phyloP scores from a whole-genome alignment of 768 basidiomycete genomes.

The Leucosporidium scottii region DNA sequence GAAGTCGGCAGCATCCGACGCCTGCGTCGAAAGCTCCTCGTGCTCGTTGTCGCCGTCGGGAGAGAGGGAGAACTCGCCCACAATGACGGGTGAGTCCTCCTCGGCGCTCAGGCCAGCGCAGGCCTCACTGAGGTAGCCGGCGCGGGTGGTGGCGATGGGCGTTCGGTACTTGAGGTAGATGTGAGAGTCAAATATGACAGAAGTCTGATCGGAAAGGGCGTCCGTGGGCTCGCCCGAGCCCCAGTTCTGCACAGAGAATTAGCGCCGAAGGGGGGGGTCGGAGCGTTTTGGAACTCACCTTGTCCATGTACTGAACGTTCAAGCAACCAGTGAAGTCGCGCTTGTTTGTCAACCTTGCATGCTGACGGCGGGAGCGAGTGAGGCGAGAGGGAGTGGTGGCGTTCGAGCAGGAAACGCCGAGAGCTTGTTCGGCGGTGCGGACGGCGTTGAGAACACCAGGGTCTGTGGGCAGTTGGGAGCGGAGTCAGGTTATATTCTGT shows the following conservation, averaged over 20 bases:
- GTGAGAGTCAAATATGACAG: neutral
- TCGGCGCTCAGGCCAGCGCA: neutral
- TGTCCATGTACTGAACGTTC: neutral
- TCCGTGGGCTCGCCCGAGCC: neutral
- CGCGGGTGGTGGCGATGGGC: neutral
- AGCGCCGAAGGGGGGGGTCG: neutral
- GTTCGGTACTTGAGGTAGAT: neutral
- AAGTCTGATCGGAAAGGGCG: neutral
- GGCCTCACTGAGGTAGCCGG: neutral
- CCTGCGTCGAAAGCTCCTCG: neutral
- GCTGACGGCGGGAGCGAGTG: neutral
- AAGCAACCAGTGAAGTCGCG: neutral
- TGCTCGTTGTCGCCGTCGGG: neutral
- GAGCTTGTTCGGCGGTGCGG: neutral
- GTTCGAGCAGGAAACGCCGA: neutral
- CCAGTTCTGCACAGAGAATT: neutral
- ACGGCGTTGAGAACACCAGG: neutral
- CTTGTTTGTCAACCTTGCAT: neutral
- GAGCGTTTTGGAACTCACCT: neutral
- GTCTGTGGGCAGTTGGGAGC: no score
- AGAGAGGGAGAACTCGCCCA: neutral
- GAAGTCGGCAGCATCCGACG: neutral
- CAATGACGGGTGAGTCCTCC: neutral
- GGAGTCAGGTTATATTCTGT: no score
- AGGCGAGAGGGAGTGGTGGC: neutral